Conservation (phyloP, 1,284 basidiomycete genomes). For the Cryptococcus neoformans region DNA sequence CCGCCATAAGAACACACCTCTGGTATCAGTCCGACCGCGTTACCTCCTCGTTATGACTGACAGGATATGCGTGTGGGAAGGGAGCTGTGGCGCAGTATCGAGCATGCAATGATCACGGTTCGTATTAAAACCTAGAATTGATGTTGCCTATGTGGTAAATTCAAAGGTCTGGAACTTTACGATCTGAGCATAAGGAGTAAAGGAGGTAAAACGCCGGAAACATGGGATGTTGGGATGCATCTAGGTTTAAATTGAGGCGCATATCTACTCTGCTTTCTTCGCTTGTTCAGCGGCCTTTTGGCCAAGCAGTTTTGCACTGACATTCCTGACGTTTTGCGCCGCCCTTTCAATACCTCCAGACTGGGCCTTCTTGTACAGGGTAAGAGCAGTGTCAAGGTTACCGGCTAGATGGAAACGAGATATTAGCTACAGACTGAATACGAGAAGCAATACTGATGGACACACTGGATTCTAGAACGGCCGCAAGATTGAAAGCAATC, state of each 20-base stretch:
- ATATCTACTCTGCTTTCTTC: background rate
- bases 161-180: too few species aligned
- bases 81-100: too few species aligned
- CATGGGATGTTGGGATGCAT: too few species aligned
- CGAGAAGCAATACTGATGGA: background rate
- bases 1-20: background rate
- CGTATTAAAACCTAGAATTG: too few species aligned
- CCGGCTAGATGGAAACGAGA: constrained; percentile 29
- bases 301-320: constrained; percentile 43
- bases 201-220: too few species aligned
- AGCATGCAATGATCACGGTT: too few species aligned
- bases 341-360: constrained; percentile 47
- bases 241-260: too few species aligned
- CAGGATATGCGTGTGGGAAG: too few species aligned
- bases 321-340: constrained; percentile 45
- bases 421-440: background rate
- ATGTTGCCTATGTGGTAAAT: too few species aligned
- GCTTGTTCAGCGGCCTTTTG: constrained; percentile 13
- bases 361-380: constrained; percentile 45
- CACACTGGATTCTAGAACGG: constrained; percentile 48
- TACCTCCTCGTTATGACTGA: too few species aligned
- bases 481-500: constrained; percentile 87
- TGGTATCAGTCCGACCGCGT: background rate
- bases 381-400: constrained; percentile 43
- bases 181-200: too few species aligned